phyloP scores from a whole-genome alignment of 331 rosid genomes.

The Pyracantha coccinea region DNA sequence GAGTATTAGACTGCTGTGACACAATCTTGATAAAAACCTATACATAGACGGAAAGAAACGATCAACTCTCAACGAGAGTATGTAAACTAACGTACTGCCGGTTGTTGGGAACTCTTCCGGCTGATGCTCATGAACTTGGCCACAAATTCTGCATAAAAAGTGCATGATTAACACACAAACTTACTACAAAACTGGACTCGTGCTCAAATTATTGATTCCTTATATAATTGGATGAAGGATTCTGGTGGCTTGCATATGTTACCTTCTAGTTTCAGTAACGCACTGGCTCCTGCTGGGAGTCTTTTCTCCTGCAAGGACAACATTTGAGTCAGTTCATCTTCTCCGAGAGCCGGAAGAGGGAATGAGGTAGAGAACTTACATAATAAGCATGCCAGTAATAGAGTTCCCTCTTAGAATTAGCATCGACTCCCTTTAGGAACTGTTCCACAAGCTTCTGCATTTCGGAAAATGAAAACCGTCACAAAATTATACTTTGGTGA shows the following conservation, averaged over 20 bases:
- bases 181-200: no score
- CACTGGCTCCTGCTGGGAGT: constrained; percentile 72
- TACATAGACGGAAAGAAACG: not conserved
- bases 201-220: no score
- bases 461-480: constrained; percentile 12
- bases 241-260: not conserved
- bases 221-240: not conserved
- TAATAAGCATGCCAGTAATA: constrained; percentile 89
- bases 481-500: constrained; percentile 3
- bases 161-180: not conserved
- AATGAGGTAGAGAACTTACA: constrained; percentile 32
- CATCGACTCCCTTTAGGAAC: constrained; percentile 49
- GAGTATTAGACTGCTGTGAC: not conserved
- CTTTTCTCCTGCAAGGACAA: constrained; percentile 46
- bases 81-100: constrained; percentile 25
- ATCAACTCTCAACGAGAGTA: not conserved
- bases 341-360: not conserved
- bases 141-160: constrained; percentile 61
- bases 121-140: constrained; percentile 80
- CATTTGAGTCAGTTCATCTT: constrained; percentile 2
- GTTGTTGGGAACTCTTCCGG: constrained; percentile 42
- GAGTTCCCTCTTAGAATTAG: constrained; percentile 52
- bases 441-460: constrained; percentile 80
- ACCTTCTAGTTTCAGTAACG: constrained; percentile 83
- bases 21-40: not conserved